Base-by-base conservation (phyloP, 805 yeast species). In the Schizosaccharomyces pombe region DNA sequence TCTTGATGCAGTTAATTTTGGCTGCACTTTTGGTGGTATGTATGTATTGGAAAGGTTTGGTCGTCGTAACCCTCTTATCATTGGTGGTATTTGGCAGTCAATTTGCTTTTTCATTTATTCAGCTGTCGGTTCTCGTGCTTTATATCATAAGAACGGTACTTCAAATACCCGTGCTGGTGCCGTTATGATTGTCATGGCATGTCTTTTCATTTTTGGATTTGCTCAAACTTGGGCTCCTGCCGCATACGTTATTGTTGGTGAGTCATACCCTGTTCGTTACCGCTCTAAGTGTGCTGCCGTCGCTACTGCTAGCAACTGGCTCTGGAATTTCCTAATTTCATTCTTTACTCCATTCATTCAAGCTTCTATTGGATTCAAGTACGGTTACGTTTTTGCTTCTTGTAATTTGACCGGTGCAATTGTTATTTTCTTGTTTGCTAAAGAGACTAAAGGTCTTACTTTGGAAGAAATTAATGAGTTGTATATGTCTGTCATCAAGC, bases 291-390 rank as follows among this genome's bases (percentile, higher is more conserved):
- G 58, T 40, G 57, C 57, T 28, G 55, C 59, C 12, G 22, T 57
- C 16, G 65, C 66, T 24, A 62, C 60, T 47, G 78, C 78, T 32
- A 75, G 79, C 52, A 63, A 63, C 58, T 63, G 66, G 66, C 28
- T 58, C 26, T 57, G 57, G 56, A 75, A 79, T 67, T 74, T 82
- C 64, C 62, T 76, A 59, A 75, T 82, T 56, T 69, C 87, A 1
- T 72, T 83, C 63, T 70, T 78, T 61, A 80, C 85, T 16, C 91
- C 94, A 14, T 72, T 75, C 59, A 73, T 84, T 55, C 78, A 79
- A 8, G 64, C 68, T 2, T 68, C 69, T 37, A 77, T 83, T 61
- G 81, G 79, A 39, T 82, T 78, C 68, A 72, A 72, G 60, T 74
- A 75, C 60, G 93, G 93, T 1, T 79, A 74, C 62, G 76, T 79